These are phyloP conservation scores for Fusarium oxysporum DNA, from an alignment of 2,329 filamentous ascomycete species.

Conservation along the genomic window DNA sequence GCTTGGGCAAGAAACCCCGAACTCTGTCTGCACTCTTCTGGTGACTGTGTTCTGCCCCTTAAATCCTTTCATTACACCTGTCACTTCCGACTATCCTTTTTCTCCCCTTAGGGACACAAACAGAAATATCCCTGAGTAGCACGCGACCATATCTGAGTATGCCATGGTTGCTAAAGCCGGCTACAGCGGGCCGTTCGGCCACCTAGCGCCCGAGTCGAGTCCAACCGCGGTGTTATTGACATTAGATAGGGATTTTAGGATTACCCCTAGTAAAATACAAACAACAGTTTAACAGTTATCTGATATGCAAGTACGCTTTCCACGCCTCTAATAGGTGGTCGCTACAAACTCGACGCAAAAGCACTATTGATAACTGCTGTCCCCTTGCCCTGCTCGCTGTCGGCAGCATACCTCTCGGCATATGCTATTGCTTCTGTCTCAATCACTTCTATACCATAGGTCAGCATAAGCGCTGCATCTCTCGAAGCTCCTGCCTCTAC, in stretches of 20 bases:
- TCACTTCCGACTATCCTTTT: too few species aligned
- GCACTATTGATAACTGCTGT: not conserved
- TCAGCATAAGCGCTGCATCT: not conserved
- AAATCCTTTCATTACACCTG: not conserved
- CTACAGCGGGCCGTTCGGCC: not conserved
- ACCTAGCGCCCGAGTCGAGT: not conserved
- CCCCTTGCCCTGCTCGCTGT: not conserved
- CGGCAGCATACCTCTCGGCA: not conserved
- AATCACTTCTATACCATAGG: not conserved
- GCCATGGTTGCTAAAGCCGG: not conserved
- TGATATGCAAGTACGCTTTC: not conserved
- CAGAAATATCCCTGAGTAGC: not conserved
- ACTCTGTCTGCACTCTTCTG: not conserved
- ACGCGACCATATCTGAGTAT: not conserved
- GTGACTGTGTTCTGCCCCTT: rapidly evolving
- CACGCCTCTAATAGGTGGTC: rapidly evolving
- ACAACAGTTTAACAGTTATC: too few species aligned
- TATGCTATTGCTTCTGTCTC: not conserved
- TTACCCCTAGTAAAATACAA: too few species aligned
- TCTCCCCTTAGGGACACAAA: rapidly evolving
- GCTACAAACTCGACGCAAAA: not conserved
- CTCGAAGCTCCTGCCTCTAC: not conserved
- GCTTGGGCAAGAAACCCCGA: rapidly evolving
- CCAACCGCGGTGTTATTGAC: not conserved
- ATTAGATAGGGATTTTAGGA: too few species aligned